phyloP scores from a whole-genome alignment of 495 filamentous ascomycete genomes.

The Opeltia flavorubescens region DNA sequence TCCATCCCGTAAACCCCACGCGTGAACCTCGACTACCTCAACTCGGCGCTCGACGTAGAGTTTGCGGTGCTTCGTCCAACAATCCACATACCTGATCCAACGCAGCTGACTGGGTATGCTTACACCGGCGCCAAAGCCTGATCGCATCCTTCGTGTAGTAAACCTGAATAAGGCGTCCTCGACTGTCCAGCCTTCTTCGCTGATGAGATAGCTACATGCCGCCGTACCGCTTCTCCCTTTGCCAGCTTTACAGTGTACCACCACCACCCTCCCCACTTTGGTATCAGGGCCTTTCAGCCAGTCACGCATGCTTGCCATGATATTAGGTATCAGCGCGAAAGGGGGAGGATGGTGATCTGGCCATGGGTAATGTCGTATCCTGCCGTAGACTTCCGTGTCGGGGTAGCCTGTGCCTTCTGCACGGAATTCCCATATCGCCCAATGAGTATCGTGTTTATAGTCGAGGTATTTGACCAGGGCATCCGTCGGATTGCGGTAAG shows the following conservation, averaged over 20 bases:
- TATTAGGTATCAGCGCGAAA: constrained; percentile 70
- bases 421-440: constrained; percentile 95
- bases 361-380: constrained; percentile 84
- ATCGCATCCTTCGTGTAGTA: constrained; percentile 77
- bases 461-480: constrained; percentile 76
- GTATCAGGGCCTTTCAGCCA: constrained; percentile 53
- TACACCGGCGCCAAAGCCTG: constrained; percentile 77
- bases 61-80: constrained; percentile 65
- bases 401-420: constrained; percentile 94
- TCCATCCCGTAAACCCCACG: constrained; percentile 78
- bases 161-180: constrained; percentile 70
- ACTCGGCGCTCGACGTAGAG: constrained; percentile 69
- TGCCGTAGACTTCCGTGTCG: constrained; percentile 68
- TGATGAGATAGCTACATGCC: constrained; percentile 75
- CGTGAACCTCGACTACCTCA: constrained; percentile 77
- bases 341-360: constrained; percentile 96
- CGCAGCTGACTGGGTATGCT: constrained; percentile 83
- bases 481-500: constrained; percentile 86
- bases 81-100: constrained; percentile 81
- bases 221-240: constrained; percentile 90
- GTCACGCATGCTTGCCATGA: constrained; percentile 81
- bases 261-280: constrained; percentile 50
- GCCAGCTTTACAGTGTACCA: constrained; percentile 95
- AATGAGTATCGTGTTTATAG: constrained; percentile 61
- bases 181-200: constrained; percentile 72